A percentile compares a stretch with the other conserved stretches of the same genome.
Evolutionary conservation across 495 filamentous ascomycete species (phyloP).

Genomic region (Trypethelium eluteriae): DNA sequence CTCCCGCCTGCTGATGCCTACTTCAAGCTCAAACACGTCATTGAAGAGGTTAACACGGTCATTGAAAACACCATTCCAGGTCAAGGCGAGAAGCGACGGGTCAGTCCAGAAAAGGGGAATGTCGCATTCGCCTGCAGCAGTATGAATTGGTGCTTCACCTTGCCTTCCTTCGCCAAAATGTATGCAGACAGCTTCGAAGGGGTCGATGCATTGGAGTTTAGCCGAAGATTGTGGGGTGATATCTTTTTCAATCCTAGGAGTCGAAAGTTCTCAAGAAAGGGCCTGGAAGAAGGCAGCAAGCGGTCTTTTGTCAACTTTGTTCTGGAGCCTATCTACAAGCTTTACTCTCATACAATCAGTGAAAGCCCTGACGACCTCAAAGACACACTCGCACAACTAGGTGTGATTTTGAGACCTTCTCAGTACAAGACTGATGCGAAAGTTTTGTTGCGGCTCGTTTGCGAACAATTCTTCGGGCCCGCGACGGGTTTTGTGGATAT

Average conservation of each 20-base stretch:
- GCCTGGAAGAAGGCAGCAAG: slow-evolving; percentile 69
- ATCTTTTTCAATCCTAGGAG: slow-evolving; percentile 90
- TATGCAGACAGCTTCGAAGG: slow-evolving; percentile 66
- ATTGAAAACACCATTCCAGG: slow-evolving; percentile 85
- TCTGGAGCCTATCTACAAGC: slow-evolving; percentile 93
- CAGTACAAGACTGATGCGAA: slow-evolving; percentile 86
- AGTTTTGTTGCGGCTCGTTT: slow-evolving; percentile 78
- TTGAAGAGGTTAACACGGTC: slow-evolving; percentile 93
- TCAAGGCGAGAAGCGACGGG: slow-evolving; percentile 64
- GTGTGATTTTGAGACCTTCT: slow-evolving; percentile 80
- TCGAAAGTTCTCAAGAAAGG: slow-evolving; percentile 84
- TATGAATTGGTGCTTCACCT: slow-evolving; percentile 94
- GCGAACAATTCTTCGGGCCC: slow-evolving; percentile 89
- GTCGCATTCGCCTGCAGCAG: slow-evolving; percentile 87
- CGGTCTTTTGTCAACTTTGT: slow-evolving; percentile 91
- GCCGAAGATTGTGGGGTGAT: slow-evolving; percentile 83
- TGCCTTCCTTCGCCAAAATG: slow-evolving; percentile 90
- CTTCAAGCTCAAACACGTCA: slow-evolving; percentile 95
- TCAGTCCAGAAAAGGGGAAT: slow-evolving; percentile 96
- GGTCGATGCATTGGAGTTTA: slow-evolving; percentile 66
- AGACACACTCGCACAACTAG: slow-evolving; percentile 67
- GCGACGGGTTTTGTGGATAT: slow-evolving; percentile 92
- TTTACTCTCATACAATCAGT: slow-evolving; percentile 92
- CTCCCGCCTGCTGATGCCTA: slow-evolving; percentile 93
- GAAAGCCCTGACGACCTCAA: slow-evolving; percentile 83